Conservation (phyloP, 2,329 filamentous ascomycete genomes). For the Epichloe elymi region DNA sequence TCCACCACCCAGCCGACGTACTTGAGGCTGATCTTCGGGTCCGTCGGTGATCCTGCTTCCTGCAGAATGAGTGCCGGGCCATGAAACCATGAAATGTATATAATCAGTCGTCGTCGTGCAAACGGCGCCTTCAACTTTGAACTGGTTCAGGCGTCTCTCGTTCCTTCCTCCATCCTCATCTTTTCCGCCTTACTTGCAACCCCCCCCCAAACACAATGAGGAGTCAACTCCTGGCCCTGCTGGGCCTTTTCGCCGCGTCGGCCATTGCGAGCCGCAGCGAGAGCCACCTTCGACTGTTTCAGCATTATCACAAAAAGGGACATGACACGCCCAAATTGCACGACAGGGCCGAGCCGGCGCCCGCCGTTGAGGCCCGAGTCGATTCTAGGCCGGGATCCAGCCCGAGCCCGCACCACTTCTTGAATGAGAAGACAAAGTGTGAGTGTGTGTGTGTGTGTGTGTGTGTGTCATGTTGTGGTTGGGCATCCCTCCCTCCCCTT, state of each 20-base stretch:
- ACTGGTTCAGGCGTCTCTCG: no score
- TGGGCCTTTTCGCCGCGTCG: neutral
- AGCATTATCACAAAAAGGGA: neutral
- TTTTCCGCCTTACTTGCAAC: neutral
- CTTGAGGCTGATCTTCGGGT: no score
- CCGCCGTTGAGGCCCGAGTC: neutral
- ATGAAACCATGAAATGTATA: no score
- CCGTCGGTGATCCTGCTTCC: no score
- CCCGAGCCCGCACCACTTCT: slow-evolving; percentile 2
- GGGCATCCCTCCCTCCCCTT: no score
- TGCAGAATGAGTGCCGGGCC: no score
- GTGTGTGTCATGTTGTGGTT: no score
- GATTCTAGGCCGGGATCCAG: no score
- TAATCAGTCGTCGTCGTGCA: no score
- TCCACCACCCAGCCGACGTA: no score
- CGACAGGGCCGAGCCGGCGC: neutral
- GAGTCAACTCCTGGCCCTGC: neutral
- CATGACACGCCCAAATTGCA: neutral
- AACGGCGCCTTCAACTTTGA: no score
- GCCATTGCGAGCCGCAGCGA: neutral
- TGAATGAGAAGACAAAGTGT: slow-evolving; percentile 10
- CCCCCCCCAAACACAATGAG: neutral
- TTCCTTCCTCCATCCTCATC: neutral
- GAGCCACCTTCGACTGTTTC: neutral
- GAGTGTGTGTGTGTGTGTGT: neutral